Evolutionary conservation across 2,329 filamentous ascomycete species (phyloP), one percentile per base, ranked within the genome.

Genomic region (Fusarium circinatum): DNA sequence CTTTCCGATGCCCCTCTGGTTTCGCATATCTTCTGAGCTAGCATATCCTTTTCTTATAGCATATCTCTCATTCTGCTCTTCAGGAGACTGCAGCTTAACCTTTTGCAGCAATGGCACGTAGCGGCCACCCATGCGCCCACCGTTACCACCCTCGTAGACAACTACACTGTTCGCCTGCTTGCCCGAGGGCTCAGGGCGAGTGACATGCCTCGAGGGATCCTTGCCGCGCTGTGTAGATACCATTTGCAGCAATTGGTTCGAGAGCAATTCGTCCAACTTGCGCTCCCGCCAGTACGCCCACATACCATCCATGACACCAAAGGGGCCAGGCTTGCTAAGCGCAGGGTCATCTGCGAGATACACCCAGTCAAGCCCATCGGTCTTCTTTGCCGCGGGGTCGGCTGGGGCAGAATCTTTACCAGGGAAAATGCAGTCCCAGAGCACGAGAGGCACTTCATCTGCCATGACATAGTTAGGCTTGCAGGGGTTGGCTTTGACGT

Each of bases 391-490:
- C 20, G 76, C 56, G 4, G 70, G 70, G 1, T 76, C 60, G 20
- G 79, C 76, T 51, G 84, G 82, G 3, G 80, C 79, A 52, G 83
- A 82, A 20, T 80, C 77, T 44, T 71, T 73, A 8, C 84, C 83
- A 0, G 94, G 94, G 82, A 98, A 99, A 39, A 97, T 87, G 83
- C 96, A 98, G 83, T 98, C 94, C 96, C 96, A 98, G 11, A 99
- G 89, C 22, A 98, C 96, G 14, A 99, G 88, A 5, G 96, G 96
- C 32, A 91, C 89, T 80, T 98, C 96, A 56, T 92, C 91, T 2
- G 96, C 96, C 91, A 99, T 97, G 79, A 93, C 90, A 83, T 98
- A 99, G 70, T 89, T 90, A 3, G 96, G 96, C 73, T 92, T 91
- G n/a, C 90, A 85, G 5, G 95, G 94, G 76, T 91, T 92, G 73